Base-by-base conservation (phyloP, 2,329 filamentous ascomycete genomes). In the Diaporthe sp. region DNA sequence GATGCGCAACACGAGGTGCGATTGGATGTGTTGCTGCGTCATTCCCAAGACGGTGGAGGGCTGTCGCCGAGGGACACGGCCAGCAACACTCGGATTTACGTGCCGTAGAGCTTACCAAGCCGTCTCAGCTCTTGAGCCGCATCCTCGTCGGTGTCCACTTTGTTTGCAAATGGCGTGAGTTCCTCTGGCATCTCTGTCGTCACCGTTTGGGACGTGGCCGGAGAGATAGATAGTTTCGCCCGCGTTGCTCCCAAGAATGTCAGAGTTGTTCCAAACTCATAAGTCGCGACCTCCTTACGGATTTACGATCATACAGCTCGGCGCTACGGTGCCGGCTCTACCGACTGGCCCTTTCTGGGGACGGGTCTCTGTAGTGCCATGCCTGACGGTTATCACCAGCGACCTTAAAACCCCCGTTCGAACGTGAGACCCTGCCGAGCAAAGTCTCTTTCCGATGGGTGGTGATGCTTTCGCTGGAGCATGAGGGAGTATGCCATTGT, bases 161-260 rank as follows among this genome's bases (percentile, higher is more conserved):
- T 67, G 61, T 38, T 67, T 52, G 64, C 64, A 40, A 54, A 54
- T 68, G 64, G 64, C 47, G 47, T 54, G 64, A 54, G 30, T 47
- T 28, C 15, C 40, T 40, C 47, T 40, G 47, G 30, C 64, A 17
- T 68, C 64, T 52, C 22, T 54, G 22, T 52, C 13, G 22, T 68
- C 7, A 22, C 47, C 12, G 64, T 40, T 30, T 40, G 15, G 45
- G 30, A 67, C n/a, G 6, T 38, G 47, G 45, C 30, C 30, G 64
- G 64, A 30, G 64, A 30, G 13, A 52, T 28, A 22, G 13, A 22
- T 52, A 33, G 22, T 38, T 38, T 52, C 45, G 45, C 45, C 45
- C 45, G 30, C 30, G 19, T 15, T 67, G 61, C 61, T 19, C 22
- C 40, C 61, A 30, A 19, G 30, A 10, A 12, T 38, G 30, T 25